Evolutionary conservation across 2,329 filamentous ascomycete species (phyloP).

Genomic region (Lasiodiplodia gonubiensis): DNA sequence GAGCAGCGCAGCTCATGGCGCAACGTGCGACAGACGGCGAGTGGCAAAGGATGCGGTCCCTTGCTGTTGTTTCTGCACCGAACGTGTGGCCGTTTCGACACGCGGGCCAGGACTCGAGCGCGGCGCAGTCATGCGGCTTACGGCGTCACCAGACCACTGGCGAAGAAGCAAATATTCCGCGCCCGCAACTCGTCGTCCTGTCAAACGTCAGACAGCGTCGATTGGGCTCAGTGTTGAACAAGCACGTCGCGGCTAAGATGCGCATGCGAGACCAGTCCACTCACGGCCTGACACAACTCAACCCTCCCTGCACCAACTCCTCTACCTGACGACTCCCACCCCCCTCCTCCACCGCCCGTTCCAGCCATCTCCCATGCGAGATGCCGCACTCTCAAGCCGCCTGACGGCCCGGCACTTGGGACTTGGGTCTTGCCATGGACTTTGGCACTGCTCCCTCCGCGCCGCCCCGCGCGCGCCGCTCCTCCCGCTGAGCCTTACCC

Average conservation of each 20-base stretch:
- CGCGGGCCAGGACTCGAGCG: neutral
- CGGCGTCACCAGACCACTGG: slow-evolving; percentile 18
- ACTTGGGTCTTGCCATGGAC: neutral
- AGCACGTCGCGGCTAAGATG: neutral
- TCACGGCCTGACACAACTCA: slow-evolving; percentile 26
- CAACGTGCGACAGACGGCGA: slow-evolving; percentile 4
- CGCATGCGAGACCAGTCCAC: slow-evolving; percentile 24
- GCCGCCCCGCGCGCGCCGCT: slow-evolving; percentile 24
- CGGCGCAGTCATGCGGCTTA: slow-evolving; percentile 16
- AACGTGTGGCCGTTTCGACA: slow-evolving; percentile 15
- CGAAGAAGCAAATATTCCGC: slow-evolving; percentile 2
- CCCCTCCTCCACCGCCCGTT: slow-evolving; percentile 2
- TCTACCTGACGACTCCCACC: slow-evolving; percentile 2
- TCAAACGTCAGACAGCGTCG: slow-evolving; percentile 19
- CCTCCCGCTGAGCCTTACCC: slow-evolving; percentile 22
- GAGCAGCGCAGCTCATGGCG: neutral
- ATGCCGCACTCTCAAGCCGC: slow-evolving; percentile 17
- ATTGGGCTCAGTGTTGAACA: slow-evolving; percentile 12
- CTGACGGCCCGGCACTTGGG: slow-evolving; percentile 10
- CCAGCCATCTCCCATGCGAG: slow-evolving; percentile 22
- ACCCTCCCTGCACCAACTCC: slow-evolving; percentile 4
- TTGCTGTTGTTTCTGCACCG: slow-evolving; percentile 13
- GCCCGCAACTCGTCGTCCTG: slow-evolving; percentile 16
- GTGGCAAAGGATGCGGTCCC: neutral
- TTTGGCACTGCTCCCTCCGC: slow-evolving; percentile 7